Base-by-base conservation (phyloP, 176 grass and related monocot genomes). In the Dendrocalamus sinicus region DNA sequence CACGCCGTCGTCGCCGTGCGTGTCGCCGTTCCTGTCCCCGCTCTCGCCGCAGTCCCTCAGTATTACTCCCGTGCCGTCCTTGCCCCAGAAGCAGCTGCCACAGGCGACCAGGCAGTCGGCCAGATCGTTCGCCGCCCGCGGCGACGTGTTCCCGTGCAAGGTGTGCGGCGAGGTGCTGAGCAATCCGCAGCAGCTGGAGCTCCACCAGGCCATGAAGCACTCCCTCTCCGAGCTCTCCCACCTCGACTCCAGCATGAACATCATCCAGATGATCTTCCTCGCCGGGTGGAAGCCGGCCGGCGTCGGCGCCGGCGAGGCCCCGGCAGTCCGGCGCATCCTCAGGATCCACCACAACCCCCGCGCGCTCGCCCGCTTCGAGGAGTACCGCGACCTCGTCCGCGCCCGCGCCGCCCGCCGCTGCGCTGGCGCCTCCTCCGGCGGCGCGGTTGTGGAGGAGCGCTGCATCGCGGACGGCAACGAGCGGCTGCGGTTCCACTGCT, bases 391-490 rank as follows among this genome's bases (percentile, higher is more conserved):
- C 69, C 22, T 90, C 14, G 89, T 97, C 83, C 94, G 90, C 73
- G 86, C 89, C 76, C 89, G 85, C 10, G 91, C 95, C 58, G 81
- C 85, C 46, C 81, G 78, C 10, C 86, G 77, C 39, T 45, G 55
- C 48, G 46, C 61, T 0, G 47, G 12, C 51, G 52, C 19, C 2
- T 24, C 9, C 10, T 20, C 46, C 17, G 59, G 44, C 50, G 67
- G 19, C 66, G 62, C 17, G 26, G 75, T 63, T 20, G 89, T 63
- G 74, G 82, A 95, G 77, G 91, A 95, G 86, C 85, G 93, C 5
- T 98, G 93, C 89, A 80, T 98, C 78, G 95, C 89, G 9, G 93
- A 98, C 91, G 93, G 95, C 16, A 98, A 98, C 85, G 91, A 95
- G 85, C 89, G 95, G n/a, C 92, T 98, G 13, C 78, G 89, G 0